A percentile compares a stretch with the other conserved stretches of the same genome.
Conservation (phyloP, 1,284 basidiomycete genomes). For the Vanrija humicola region DNA sequence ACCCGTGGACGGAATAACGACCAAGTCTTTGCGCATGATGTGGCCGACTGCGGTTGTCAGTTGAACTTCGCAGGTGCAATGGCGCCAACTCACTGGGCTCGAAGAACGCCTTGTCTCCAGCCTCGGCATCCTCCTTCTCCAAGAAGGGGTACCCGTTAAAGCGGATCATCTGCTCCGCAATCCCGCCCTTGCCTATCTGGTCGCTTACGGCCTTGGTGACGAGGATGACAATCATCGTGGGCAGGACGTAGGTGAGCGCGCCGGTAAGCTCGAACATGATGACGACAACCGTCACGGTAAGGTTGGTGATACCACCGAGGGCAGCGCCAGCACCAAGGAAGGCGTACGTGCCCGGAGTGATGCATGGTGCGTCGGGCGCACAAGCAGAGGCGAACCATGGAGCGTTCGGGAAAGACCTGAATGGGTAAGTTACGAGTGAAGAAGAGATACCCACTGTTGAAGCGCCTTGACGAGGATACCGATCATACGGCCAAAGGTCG, state of each 20-base stretch:
- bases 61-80: neutral
- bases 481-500: slow-evolving; percentile 91
- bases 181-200: slow-evolving; percentile 84
- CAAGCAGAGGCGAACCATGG: slow-evolving; percentile 82
- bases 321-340: slow-evolving; percentile 91
- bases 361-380: slow-evolving; percentile 87
- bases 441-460: slow-evolving; percentile 62
- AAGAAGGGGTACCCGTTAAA: slow-evolving; percentile 97
- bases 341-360: slow-evolving; percentile 96
- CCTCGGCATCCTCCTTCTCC: slow-evolving; percentile 78
- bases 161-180: slow-evolving; percentile 94
- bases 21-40: slow-evolving; percentile 79
- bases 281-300: slow-evolving; percentile 96
- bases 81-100: slow-evolving; percentile 62
- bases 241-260: slow-evolving; percentile 93
- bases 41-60: slow-evolving; percentile 61
- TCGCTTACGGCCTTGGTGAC: slow-evolving; percentile 98
- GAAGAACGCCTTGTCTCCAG: slow-evolving; percentile 85
- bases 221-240: slow-evolving; percentile 96
- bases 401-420: slow-evolving; percentile 71
- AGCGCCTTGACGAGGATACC: slow-evolving; percentile 93
- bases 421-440: neutral
- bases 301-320: slow-evolving; percentile 91
- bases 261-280: slow-evolving; percentile 99
- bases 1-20: slow-evolving; percentile 68